Percentiles rank a stretch among this genome's conserved stretches.
phyloP scores from a whole-genome alignment of 2,329 filamentous ascomycete genomes.

The Hypomyces rosellus region DNA sequence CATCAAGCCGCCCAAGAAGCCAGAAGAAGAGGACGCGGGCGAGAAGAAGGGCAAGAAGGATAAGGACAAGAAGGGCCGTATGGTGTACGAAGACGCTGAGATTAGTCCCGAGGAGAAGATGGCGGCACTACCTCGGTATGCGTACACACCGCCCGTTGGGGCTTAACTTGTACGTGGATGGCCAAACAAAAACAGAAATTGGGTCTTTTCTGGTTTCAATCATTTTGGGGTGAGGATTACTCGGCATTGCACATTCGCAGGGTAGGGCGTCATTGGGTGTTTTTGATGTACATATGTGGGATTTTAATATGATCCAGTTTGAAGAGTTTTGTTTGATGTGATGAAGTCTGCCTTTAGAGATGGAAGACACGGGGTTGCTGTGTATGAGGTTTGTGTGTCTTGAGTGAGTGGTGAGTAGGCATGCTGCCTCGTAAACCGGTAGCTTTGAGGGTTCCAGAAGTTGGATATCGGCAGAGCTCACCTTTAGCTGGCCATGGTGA shows the following conservation, averaged over 20 bases:
- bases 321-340: background rate
- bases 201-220: background rate
- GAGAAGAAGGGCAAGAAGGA: slow-evolving; percentile 65
- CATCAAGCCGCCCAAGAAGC: slow-evolving; percentile 40
- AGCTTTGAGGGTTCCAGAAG: too few relatives aligned
- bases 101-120: slow-evolving; percentile 86
- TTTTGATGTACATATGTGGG: background rate
- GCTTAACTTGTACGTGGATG: slow-evolving; percentile 5
- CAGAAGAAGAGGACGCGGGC: slow-evolving; percentile 35
- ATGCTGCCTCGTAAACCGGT: too few relatives aligned
- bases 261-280: slow-evolving; percentile 10
- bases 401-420: too few relatives aligned
- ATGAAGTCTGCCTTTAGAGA: too few relatives aligned
- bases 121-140: slow-evolving; percentile 71
- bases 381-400: too few relatives aligned
- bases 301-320: background rate
- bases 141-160: slow-evolving; percentile 37
- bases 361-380: too few relatives aligned
- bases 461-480: too few relatives aligned
- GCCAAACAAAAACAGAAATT: background rate
- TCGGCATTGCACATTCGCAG: slow-evolving; percentile 6
- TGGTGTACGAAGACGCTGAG: slow-evolving; percentile 77
- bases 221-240: too few relatives aligned
- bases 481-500: too few relatives aligned
- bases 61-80: slow-evolving; percentile 60